These are phyloP conservation scores for Theileria sp. DNA, from an alignment of 169 alveolate species.

Conservation along the genomic window DNA sequence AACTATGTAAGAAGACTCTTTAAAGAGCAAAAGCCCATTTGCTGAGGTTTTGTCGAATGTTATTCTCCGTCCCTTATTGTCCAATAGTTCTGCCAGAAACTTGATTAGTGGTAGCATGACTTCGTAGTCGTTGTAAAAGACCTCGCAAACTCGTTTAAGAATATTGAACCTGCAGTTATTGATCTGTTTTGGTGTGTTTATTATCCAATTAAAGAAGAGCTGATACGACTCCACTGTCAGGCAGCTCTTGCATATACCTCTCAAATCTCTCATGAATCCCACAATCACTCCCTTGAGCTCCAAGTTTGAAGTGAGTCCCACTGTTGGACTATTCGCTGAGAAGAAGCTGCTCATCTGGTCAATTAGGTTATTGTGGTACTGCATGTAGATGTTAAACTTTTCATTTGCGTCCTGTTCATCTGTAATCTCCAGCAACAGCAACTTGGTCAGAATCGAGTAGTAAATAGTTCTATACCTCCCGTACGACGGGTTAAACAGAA, in stretches of 20 bases:
- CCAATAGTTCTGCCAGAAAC: constrained; percentile 84
- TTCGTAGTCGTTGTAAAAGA: constrained; percentile 87
- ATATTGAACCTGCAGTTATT: constrained; percentile 76
- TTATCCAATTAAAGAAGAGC: constrained; percentile 86
- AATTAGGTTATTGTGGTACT: constrained; percentile 37
- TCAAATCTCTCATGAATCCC: constrained; percentile 87
- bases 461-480: constrained; percentile 88
- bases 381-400: constrained; percentile 64
- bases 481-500: constrained; percentile 68
- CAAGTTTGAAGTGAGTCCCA: constrained; percentile 31
- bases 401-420: constrained; percentile 70
- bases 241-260: constrained; percentile 84
- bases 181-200: constrained; percentile 83
- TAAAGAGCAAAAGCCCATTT: constrained; percentile 87
- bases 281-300: constrained; percentile 79
- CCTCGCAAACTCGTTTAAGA: constrained; percentile 84
- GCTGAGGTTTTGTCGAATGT: constrained; percentile 89
- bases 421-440: constrained; percentile 81
- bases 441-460: constrained; percentile 86
- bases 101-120: constrained; percentile 88
- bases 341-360: constrained; percentile 41
- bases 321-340: constrained; percentile 16
- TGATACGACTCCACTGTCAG: constrained; percentile 80
- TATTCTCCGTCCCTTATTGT: constrained; percentile 86
- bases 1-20: constrained; percentile 83